A percentile compares a stretch with the other conserved stretches of the same genome.
phyloP scores from a whole-genome alignment of 1,284 basidiomycete species.

The Tylopilus orsonianus region DNA sequence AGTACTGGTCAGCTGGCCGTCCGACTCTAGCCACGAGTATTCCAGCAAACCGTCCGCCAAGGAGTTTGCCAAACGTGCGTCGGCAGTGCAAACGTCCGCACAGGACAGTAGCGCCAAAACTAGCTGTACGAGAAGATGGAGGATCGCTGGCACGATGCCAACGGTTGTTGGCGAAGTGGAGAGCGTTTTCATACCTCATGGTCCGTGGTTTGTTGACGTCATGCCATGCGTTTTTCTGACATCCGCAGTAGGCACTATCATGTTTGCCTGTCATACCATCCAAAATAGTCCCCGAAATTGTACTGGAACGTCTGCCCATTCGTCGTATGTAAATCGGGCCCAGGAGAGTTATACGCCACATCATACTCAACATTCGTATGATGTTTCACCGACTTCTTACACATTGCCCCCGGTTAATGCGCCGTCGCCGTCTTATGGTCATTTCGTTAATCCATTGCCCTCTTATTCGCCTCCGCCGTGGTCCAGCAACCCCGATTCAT shows the following conservation, averaged over 20 bases:
- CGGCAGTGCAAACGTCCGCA: conserved; percentile 68
- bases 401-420: conserved; percentile 35
- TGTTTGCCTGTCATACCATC: conserved; percentile 79
- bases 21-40: conserved; percentile 52
- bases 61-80: conserved; percentile 81
- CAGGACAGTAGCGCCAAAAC: conserved; percentile 76
- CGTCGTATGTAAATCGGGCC: conserved; percentile 29
- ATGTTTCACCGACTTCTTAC: conserved; percentile 30
- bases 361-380: conserved; percentile 34
- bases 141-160: conserved; percentile 74
- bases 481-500: conserved; percentile 43
- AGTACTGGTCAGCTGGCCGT: conserved; percentile 86
- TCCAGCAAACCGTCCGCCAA: conserved; percentile 64
- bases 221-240: conserved; percentile 38
- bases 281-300: conserved; percentile 28
- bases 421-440: conserved; percentile 28
- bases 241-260: conserved; percentile 59
- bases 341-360: conserved; percentile 44
- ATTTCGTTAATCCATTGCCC: conserved; percentile 27
- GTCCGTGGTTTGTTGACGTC: conserved; percentile 47
- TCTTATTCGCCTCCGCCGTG: conserved; percentile 51
- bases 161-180: conserved; percentile 72
- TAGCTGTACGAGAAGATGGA: conserved; percentile 90
- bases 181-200: conserved; percentile 93
- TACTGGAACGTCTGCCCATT: conserved; percentile 21